A percentile compares a stretch with the other conserved stretches of the same genome.
Evolutionary conservation across 805 yeast species (phyloP).

Genomic region (Sugiyamaella smithiae): DNA sequence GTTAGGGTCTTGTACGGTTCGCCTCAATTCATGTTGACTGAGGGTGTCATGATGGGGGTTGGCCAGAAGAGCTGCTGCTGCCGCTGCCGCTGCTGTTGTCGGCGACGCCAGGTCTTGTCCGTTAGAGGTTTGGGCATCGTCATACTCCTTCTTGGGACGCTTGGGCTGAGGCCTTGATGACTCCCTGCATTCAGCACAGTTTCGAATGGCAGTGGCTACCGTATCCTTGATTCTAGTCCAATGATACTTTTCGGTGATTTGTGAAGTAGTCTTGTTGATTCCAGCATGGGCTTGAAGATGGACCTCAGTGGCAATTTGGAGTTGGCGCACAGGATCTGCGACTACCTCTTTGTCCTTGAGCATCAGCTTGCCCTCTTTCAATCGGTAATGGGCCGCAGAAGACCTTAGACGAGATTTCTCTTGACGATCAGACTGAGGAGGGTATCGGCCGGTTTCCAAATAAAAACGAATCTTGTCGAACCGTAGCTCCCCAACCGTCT

Average conservation of each 20-base stretch:
- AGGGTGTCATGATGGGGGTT: conserved; percentile 2
- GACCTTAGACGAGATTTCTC: conserved; percentile 88
- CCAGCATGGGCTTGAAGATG: conserved; percentile 79
- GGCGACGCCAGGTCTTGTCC: neutral
- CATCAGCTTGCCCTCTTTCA: conserved; percentile 68
- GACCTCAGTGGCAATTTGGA: conserved; percentile 65
- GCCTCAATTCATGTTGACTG: neutral
- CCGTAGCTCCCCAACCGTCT: conserved; percentile 39
- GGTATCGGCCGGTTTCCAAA: conserved; percentile 81
- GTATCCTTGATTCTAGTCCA: conserved; percentile 92
- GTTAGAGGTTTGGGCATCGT: conserved; percentile 30
- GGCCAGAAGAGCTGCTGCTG: conserved; percentile 5
- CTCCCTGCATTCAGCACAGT: conserved; percentile 72
- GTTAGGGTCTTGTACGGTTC: conserved; percentile 1
- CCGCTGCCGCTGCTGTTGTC: conserved; percentile 21
- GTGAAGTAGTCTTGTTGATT: conserved; percentile 79
- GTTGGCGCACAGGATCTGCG: conserved; percentile 68
- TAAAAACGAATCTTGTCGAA: conserved; percentile 78
- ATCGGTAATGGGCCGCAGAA: conserved; percentile 68
- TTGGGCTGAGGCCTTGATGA: conserved; percentile 31
- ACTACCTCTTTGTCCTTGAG: conserved; percentile 83
- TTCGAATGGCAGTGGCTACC: conserved; percentile 71
- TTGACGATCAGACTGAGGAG: conserved; percentile 73
- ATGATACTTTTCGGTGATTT: conserved; percentile 75
- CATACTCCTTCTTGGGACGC: conserved; percentile 25